Conservation (phyloP, 1,284 basidiomycete species). For the Meripilus lineatus region DNA sequence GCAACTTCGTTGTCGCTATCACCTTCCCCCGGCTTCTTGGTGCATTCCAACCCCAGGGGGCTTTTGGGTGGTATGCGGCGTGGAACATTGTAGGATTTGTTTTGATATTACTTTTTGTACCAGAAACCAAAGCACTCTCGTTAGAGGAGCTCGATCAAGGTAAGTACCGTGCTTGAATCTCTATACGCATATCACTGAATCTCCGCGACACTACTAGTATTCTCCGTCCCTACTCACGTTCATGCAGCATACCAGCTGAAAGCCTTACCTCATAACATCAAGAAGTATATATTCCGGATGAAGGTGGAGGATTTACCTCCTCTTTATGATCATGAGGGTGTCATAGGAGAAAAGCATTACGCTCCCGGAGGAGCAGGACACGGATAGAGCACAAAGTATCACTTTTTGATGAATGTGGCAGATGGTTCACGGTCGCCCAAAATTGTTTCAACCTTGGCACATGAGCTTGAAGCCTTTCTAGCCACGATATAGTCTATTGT, state of each 20-base stretch:
- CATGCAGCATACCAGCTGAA: conserved; percentile 65
- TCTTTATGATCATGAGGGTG: conserved; percentile 44
- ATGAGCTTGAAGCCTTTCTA: too few species aligned
- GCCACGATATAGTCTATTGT: too few species aligned
- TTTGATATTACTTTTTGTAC: conserved; percentile 59
- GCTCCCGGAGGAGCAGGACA: conserved; percentile 24
- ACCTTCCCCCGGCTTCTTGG: conserved; percentile 66
- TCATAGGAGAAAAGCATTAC: conserved; percentile 28
- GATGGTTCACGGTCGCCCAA: too few species aligned
- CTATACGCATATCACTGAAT: neutral
- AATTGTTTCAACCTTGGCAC: too few species aligned
- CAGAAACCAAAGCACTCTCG: conserved; percentile 79
- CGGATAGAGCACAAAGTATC: too few species aligned
- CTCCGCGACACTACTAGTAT: conserved; percentile 38
- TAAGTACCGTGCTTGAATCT: conserved; percentile 14
- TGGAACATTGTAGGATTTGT: conserved; percentile 52
- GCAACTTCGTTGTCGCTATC: conserved; percentile 63
- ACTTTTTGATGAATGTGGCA: too few species aligned
- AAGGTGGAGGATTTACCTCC: conserved; percentile 40
- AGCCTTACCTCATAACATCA: conserved; percentile 55
- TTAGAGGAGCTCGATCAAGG: conserved; percentile 66
- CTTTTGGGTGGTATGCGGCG: conserved; percentile 60
- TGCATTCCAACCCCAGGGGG: conserved; percentile 64
- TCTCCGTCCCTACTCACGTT: conserved; percentile 58
- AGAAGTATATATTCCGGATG: conserved; percentile 53